A percentile compares a stretch with the other conserved stretches of the same genome.
phyloP scores from a whole-genome alignment of 768 basidiomycete genomes.

The Suillus cothurnatus region DNA sequence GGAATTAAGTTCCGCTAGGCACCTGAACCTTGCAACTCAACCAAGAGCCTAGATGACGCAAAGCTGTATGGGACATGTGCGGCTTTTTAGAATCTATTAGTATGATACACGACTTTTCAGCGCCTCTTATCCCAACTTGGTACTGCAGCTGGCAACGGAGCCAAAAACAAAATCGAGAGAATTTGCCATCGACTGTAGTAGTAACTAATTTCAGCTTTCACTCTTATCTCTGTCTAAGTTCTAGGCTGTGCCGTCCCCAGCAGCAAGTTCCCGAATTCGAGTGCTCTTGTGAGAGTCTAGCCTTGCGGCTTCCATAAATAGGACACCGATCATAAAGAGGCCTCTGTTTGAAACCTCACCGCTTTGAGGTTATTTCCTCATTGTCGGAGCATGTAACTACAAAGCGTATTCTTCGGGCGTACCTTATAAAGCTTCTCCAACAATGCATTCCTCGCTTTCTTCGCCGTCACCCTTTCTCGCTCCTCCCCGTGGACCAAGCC shows the following conservation, averaged over 20 bases:
- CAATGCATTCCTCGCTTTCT: not conserved
- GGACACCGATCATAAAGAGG: not conserved
- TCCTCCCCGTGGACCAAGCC: not conserved
- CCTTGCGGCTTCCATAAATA: slow-evolving; percentile 5
- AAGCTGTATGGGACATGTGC: not conserved
- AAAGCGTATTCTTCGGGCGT: slow-evolving; percentile 1
- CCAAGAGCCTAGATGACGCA: too few species aligned
- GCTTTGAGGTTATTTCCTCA: slow-evolving; percentile 9
- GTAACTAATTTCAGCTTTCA: too few species aligned
- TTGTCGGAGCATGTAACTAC: slow-evolving; percentile 12
- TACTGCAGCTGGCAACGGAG: not conserved
- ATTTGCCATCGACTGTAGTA: too few species aligned
- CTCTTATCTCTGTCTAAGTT: not conserved
- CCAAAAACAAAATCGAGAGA: too few species aligned
- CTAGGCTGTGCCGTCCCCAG: not conserved
- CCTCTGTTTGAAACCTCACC: slow-evolving; percentile 8
- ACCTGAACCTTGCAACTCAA: not conserved
- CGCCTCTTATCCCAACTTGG: too few species aligned
- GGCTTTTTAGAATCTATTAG: not conserved
- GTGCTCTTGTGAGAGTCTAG: not conserved
- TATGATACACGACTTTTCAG: too few species aligned
- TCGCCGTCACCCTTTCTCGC: not conserved
- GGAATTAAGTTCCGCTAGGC: not conserved
- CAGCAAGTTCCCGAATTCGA: not conserved
- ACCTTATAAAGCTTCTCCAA: slow-evolving; percentile 7